These are phyloP conservation scores for Camellia japonica DNA, from an alignment of 148 eudicot species.

Conservation along the genomic window DNA sequence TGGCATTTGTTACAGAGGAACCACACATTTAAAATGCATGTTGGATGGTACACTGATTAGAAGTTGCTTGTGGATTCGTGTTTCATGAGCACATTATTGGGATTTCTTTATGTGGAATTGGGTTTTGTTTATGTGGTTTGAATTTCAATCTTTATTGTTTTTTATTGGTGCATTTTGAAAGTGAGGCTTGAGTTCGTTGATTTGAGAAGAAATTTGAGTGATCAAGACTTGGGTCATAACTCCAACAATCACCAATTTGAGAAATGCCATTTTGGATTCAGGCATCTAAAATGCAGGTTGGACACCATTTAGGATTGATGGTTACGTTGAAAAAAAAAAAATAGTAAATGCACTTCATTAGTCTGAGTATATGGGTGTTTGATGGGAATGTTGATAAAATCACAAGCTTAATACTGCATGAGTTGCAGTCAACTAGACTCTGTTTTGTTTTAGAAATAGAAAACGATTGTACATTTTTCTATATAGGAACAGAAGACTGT, in stretches of 20 bases:
- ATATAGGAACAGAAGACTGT: not conserved
- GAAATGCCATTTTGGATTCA: not conserved
- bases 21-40: not conserved
- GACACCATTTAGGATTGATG: not conserved
- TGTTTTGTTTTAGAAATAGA: not conserved
- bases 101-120: conserved; percentile 10
- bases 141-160: not conserved
- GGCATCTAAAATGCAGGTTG: not conserved
- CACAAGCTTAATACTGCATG: not conserved
- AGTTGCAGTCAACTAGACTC: not conserved
- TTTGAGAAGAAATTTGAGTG: not conserved
- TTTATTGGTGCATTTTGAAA: not conserved
- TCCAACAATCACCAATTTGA: not conserved
- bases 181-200: not conserved
- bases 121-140: conserved; percentile 5
- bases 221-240: not conserved
- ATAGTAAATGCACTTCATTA: not conserved
- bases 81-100: no score
- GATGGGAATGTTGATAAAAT: not conserved
- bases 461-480: not conserved
- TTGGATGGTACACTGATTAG: not conserved
- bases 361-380: not conserved
- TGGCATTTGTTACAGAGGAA: not conserved
- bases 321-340: no score
- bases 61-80: no score